Percentiles rank a stretch among this genome's conserved stretches.
phyloP scores from a whole-genome alignment of 257 asterid species.

The Solanum neorickii region DNA sequence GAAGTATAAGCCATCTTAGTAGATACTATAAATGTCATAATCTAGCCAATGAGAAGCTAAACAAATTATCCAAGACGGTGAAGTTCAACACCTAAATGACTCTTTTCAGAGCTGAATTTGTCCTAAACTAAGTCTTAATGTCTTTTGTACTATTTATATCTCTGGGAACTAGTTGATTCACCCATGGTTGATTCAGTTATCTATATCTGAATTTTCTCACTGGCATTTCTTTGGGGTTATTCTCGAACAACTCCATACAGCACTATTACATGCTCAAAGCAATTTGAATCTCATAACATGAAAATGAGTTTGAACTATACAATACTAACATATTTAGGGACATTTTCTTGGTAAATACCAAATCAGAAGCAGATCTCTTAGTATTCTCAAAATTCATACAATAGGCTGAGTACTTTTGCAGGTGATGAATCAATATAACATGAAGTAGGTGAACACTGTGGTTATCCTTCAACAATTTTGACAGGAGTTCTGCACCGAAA shows the following conservation, averaged over 20 bases:
- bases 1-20: not conserved
- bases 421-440: constrained; percentile 1
- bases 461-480: constrained; percentile 75
- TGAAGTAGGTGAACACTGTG: not conserved
- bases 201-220: not conserved
- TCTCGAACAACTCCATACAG: not conserved
- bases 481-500: constrained; percentile 65
- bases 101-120: not conserved
- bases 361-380: not conserved
- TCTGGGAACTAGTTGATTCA: not conserved
- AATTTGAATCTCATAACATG: not conserved
- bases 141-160: not conserved
- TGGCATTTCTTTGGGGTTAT: not conserved
- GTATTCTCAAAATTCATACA: not conserved
- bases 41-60: not conserved
- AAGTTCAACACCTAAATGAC: not conserved
- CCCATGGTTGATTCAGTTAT: not conserved
- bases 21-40: not conserved
- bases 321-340: not conserved
- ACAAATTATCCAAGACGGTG: not conserved
- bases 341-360: not conserved
- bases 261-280: not conserved
- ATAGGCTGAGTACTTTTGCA: not conserved
- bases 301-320: not conserved
- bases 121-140: not conserved